These are phyloP conservation scores for Chlorella sorokiniana DNA, from an alignment of 139 green algal species.

Conservation along the genomic window DNA sequence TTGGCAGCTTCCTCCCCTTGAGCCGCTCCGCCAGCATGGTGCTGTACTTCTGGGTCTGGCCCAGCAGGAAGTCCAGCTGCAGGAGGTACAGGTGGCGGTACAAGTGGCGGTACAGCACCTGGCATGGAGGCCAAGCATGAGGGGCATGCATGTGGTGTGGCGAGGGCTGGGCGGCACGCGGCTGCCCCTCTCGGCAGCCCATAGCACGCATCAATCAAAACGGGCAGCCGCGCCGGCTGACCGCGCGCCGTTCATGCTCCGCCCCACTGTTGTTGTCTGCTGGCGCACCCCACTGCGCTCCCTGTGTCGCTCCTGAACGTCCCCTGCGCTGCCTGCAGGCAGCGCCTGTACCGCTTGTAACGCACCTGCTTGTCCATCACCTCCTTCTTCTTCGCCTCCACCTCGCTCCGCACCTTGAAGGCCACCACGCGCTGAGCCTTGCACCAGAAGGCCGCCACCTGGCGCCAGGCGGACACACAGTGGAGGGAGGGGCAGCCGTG, in stretches of 20 bases:
- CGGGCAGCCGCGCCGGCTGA: too few relatives aligned
- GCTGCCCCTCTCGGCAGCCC: too few relatives aligned
- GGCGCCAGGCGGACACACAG: background rate
- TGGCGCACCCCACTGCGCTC: too few relatives aligned
- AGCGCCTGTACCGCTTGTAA: background rate
- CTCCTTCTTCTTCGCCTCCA: slow-evolving; percentile 72
- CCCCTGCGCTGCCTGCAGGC: too few relatives aligned
- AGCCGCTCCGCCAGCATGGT: slow-evolving; percentile 83
- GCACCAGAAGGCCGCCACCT: slow-evolving; percentile 87
- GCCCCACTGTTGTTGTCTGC: too few relatives aligned
- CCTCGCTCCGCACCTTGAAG: slow-evolving; percentile 79
- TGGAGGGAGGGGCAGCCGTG: too few relatives aligned
- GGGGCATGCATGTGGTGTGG: too few relatives aligned
- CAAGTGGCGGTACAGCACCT: background rate
- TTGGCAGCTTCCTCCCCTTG: slow-evolving; percentile 13
- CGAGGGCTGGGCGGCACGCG: too few relatives aligned
- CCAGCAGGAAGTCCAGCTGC: slow-evolving; percentile 93
- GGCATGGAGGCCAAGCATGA: too few relatives aligned
- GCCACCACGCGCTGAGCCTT: slow-evolving; percentile 89
- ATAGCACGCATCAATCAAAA: too few relatives aligned
- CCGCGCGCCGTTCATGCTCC: too few relatives aligned
- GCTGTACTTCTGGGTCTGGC: slow-evolving; percentile 94
- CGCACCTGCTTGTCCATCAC: slow-evolving; percentile 75
- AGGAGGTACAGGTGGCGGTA: background rate
- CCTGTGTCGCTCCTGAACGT: too few relatives aligned